Evolutionary conservation across 441 rosid genomes (phyloP), one percentile per base, ranked within the genome.

Genomic region (Corymbia citriodora): DNA sequence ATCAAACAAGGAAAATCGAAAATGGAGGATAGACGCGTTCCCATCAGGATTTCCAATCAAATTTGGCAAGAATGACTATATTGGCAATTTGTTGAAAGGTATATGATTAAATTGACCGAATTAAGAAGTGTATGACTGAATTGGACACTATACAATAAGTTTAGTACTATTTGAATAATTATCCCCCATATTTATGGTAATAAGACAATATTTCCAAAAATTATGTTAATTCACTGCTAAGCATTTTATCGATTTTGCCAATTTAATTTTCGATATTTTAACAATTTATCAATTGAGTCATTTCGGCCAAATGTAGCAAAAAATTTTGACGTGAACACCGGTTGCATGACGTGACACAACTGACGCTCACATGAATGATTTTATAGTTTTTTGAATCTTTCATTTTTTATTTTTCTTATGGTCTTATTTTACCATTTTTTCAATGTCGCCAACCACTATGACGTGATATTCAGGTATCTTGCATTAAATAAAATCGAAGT

Each of bases 1-100:
- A 81, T 98, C 10, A 93, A 87, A 61, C 87, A 59, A 88, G 89
- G 90, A 86, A 83, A 57, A n/a, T 19, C 29, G 21, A 55, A 70
- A 8, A 68, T 89, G 21, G 72, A 33, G 33, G 33, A 33, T 33
- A 33, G 33, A 33, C 2, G 33, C 33, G 12, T 79, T 10, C 17
- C 45, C 5, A 0, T 79, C 2, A 23, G 9, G 10, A 72, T 79
- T 79, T 79, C 16, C 3, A 0, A 0, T 8, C 29, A 79, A 45
- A 45, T 79, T 45, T 40, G 6, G 15, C 3, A 4, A 7, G 5
- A 45, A 79, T 23, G 9, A 27, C 6, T 45, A 79, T 6, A 79
- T 79, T 40, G 9, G 3, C 3, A 79, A 79, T 23, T 23, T 5
- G 2, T 45, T 14, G 45, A 79, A 23, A 79, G 0, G 2, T 23